Conservation (phyloP, 2,329 filamentous ascomycete genomes). For the Claviceps sp. region DNA sequence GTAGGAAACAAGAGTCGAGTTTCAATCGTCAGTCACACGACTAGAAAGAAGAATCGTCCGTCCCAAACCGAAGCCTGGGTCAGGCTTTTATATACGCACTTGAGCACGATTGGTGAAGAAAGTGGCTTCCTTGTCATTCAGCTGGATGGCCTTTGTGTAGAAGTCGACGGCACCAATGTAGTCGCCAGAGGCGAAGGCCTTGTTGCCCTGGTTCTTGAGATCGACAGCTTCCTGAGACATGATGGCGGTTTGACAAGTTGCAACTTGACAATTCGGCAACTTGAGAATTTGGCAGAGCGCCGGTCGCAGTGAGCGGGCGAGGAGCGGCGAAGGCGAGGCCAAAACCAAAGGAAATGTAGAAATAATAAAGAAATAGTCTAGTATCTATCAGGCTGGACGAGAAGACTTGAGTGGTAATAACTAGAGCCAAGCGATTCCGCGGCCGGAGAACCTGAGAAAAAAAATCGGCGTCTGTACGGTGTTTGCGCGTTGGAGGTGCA, state of each 20-base stretch:
- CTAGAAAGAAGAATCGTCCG: constrained; percentile 7
- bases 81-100: constrained; percentile 37
- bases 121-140: constrained; percentile 70
- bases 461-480: not conserved
- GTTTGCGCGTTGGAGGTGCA: not conserved
- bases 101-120: constrained; percentile 94
- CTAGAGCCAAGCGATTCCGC: not conserved
- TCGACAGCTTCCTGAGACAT: constrained; percentile 57
- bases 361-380: not conserved
- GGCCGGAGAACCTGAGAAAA: not conserved
- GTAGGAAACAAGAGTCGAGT: not conserved
- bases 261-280: too few species aligned
- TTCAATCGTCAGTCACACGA: constrained; percentile 33
- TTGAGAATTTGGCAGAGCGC: not conserved
- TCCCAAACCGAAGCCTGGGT: constrained; percentile 4
- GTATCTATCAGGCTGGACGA: not conserved
- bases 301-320: not conserved
- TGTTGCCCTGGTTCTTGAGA: constrained; percentile 89
- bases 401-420: not conserved
- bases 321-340: not conserved
- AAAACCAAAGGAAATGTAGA: not conserved
- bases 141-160: constrained; percentile 77
- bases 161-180: constrained; percentile 70
- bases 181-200: constrained; percentile 78
- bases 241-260: constrained; percentile 6